A percentile compares a stretch with the other conserved stretches of the same genome.
These are phyloP conservation scores for Solanum tacnaense DNA, from an alignment of 257 asterid genomes.

Conservation along the genomic window DNA sequence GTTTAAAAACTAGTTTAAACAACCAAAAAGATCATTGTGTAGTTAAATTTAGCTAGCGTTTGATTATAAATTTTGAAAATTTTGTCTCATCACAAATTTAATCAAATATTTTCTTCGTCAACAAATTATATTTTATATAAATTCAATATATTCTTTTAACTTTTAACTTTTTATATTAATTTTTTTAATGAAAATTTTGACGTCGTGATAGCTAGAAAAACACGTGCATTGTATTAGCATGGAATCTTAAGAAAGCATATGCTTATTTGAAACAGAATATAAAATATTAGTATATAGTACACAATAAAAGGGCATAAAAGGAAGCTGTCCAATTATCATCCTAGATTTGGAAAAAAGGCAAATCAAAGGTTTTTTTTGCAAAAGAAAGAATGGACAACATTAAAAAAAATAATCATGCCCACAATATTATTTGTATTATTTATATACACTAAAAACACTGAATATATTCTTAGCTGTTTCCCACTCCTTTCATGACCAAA, in stretches of 20 bases:
- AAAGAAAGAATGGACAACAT: background rate
- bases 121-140: background rate
- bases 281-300: background rate
- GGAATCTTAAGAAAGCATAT: background rate
- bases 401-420: background rate
- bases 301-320: background rate
- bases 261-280: background rate
- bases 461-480: conserved; percentile 3
- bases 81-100: no score
- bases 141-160: background rate
- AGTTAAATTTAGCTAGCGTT: no score
- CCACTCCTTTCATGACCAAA: background rate
- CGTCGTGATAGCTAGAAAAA: background rate
- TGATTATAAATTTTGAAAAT: no score
- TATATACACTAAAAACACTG: background rate
- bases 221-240: background rate
- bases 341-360: background rate
- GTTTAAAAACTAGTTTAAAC: background rate
- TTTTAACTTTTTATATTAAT: background rate
- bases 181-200: background rate
- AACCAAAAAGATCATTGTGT: no score
- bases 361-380: background rate
- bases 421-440: background rate
- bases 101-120: background rate
- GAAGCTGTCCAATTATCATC: background rate